These are phyloP conservation scores for Bisporella sp. DNA, from an alignment of 2,329 filamentous ascomycete genomes.

Conservation along the genomic window DNA sequence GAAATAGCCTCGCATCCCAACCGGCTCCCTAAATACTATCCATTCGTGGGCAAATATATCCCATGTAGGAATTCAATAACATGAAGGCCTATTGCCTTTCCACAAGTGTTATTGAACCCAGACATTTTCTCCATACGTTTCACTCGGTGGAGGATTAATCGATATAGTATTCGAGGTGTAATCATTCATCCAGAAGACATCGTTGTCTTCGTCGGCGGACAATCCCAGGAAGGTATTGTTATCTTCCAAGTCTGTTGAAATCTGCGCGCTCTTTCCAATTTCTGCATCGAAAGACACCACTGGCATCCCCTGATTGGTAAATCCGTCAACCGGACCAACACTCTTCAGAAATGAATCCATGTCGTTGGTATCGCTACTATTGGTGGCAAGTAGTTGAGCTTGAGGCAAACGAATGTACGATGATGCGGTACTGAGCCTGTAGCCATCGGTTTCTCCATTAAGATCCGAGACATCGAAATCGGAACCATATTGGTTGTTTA, in stretches of 20 bases:
- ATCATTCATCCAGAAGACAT: constrained; percentile 34
- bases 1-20: not conserved
- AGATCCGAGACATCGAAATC: constrained; percentile 32
- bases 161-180: constrained; percentile 21
- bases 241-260: constrained; percentile 32
- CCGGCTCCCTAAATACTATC: constrained; percentile 7
- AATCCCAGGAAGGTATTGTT: constrained; percentile 27
- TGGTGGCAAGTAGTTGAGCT: constrained; percentile 35
- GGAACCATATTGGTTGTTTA: constrained; percentile 33
- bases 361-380: constrained; percentile 44
- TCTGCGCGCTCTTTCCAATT: constrained; percentile 36
- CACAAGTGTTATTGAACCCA: constrained; percentile 28
- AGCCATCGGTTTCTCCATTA: constrained; percentile 36
- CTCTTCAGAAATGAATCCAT: constrained; percentile 48
- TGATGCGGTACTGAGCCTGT: constrained; percentile 41
- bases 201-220: constrained; percentile 42
- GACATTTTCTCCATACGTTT: constrained; percentile 20
- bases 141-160: constrained; percentile 12
- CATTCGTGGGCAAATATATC: constrained; percentile 20
- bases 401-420: constrained; percentile 42
- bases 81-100: constrained; percentile 29
- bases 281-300: constrained; percentile 13
- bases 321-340: constrained; percentile 9
- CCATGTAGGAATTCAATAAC: constrained; percentile 15
- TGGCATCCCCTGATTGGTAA: constrained; percentile 15